Evolutionary conservation across 805 yeast genomes (phyloP).

Genomic region (Wickerhamiella brachini): DNA sequence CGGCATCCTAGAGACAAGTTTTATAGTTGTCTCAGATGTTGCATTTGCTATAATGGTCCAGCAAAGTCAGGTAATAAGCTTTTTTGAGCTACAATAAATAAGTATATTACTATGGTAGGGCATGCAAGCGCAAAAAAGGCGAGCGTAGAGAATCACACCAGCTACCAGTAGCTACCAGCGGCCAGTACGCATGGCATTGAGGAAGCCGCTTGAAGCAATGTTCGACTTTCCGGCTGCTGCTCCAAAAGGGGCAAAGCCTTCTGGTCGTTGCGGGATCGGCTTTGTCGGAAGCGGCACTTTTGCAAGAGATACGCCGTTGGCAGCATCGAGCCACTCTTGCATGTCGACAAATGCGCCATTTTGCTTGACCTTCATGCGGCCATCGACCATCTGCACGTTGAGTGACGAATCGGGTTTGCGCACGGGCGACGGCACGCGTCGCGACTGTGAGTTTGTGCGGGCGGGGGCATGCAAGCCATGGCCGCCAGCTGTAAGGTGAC

Average conservation of each 20-base stretch:
- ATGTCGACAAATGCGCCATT: constrained; percentile 15
- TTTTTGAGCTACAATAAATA: too few relatives aligned
- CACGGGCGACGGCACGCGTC: background rate
- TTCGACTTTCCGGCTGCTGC: background rate
- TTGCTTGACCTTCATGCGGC: constrained; percentile 18
- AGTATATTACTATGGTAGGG: too few relatives aligned
- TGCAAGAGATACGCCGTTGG: constrained; percentile 2
- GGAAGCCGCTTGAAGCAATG: constrained; percentile 7
- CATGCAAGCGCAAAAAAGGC: too few relatives aligned
- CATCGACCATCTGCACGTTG: constrained; percentile 16
- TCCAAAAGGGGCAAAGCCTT: background rate
- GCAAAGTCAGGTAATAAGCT: too few relatives aligned
- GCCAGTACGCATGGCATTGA: constrained; percentile 8
- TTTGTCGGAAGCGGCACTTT: background rate
- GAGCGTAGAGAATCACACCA: too few relatives aligned
- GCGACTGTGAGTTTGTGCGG: background rate
- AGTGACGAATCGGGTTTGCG: background rate
- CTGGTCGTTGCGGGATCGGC: background rate
- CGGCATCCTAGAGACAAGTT: too few relatives aligned
- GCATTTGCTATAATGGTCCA: too few relatives aligned
- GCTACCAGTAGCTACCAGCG: constrained; percentile 1
- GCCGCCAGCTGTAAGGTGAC: background rate
- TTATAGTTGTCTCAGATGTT: too few relatives aligned
- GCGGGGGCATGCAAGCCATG: background rate
- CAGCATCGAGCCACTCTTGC: constrained; percentile 20